A percentile compares a stretch with the other conserved stretches of the same genome.
These are phyloP conservation scores for Candida koratica DNA, from an alignment of 805 yeast species.

Conservation along the genomic window DNA sequence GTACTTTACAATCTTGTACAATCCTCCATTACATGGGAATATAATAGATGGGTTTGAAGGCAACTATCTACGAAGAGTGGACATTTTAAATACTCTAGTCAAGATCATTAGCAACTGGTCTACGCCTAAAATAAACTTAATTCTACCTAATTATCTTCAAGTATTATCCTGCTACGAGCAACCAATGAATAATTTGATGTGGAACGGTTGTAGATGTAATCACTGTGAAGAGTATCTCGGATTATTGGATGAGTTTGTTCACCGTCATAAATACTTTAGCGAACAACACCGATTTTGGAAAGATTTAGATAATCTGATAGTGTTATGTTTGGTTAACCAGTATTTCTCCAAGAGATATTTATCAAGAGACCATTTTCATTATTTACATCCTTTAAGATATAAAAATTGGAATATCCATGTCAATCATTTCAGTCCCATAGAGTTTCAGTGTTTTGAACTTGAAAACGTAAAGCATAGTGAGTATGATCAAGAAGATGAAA, in stretches of 20 bases:
- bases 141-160: conserved; percentile 58
- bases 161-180: conserved; percentile 67
- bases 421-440: conserved; percentile 16
- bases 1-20: conserved; percentile 52
- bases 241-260: conserved; percentile 54
- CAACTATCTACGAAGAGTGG: conserved; percentile 57
- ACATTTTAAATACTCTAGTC: conserved; percentile 38
- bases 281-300: conserved; percentile 42
- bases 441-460: conserved; percentile 33
- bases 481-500: conserved; percentile 32
- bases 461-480: conserved; percentile 35
- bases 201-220: conserved; percentile 74
- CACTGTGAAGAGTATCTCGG: conserved; percentile 51
- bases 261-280: conserved; percentile 61
- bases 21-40: conserved; percentile 54
- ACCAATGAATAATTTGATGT: conserved; percentile 60
- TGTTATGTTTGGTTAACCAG: conserved; percentile 52
- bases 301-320: conserved; percentile 58
- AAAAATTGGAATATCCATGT: conserved; percentile 13
- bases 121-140: conserved; percentile 32
- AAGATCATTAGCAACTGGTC: conserved; percentile 6
- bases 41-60: conserved; percentile 71
- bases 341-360: conserved; percentile 6
- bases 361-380: conserved; percentile 11
- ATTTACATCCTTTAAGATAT: conserved; percentile 7